Conservation (phyloP, 176 grass and related monocot species). For the Bothriochloa decipiens region DNA sequence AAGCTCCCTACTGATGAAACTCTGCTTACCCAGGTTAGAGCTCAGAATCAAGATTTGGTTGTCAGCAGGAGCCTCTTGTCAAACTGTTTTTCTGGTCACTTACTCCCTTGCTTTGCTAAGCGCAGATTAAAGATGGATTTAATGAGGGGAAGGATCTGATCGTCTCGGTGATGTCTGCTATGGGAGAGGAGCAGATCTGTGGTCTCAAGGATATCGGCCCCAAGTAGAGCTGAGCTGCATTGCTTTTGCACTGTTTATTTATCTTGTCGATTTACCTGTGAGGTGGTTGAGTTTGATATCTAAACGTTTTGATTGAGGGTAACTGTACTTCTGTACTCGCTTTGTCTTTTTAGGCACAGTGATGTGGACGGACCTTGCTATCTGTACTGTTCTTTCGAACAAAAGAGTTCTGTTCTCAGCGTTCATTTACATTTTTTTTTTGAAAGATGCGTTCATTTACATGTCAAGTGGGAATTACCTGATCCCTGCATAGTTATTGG, state of each 20-base stretch:
- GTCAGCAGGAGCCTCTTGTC: not conserved
- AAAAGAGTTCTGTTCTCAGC: not conserved
- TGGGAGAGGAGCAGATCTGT: slow-evolving; percentile 69
- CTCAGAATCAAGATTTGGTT: not conserved
- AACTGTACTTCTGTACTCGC: too few relatives aligned
- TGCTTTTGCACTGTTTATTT: slow-evolving; percentile 3
- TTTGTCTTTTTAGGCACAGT: too few relatives aligned
- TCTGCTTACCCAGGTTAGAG: slow-evolving; percentile 55
- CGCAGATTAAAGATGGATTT: slow-evolving; percentile 55
- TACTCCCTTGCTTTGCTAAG: not conserved
- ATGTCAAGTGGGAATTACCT: too few relatives aligned
- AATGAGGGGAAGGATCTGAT: slow-evolving; percentile 60
- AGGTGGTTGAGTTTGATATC: slow-evolving; percentile 27
- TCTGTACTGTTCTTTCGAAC: not conserved
- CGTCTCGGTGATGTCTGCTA: slow-evolving; percentile 56
- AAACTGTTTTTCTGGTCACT: not conserved
- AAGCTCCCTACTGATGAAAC: slow-evolving; percentile 60
- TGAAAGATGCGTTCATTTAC: too few relatives aligned
- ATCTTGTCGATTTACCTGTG: slow-evolving; percentile 25
- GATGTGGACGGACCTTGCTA: slow-evolving; percentile 22
- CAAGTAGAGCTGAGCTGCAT: slow-evolving; percentile 31
- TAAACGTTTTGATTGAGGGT: slow-evolving; percentile 14
- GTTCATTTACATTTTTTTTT: too few relatives aligned
- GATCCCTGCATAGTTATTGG: too few relatives aligned
- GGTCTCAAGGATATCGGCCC: slow-evolving; percentile 63